These are phyloP conservation scores for Trichosporon sp. DNA, from an alignment of 1,284 basidiomycete species.

Conservation along the genomic window DNA sequence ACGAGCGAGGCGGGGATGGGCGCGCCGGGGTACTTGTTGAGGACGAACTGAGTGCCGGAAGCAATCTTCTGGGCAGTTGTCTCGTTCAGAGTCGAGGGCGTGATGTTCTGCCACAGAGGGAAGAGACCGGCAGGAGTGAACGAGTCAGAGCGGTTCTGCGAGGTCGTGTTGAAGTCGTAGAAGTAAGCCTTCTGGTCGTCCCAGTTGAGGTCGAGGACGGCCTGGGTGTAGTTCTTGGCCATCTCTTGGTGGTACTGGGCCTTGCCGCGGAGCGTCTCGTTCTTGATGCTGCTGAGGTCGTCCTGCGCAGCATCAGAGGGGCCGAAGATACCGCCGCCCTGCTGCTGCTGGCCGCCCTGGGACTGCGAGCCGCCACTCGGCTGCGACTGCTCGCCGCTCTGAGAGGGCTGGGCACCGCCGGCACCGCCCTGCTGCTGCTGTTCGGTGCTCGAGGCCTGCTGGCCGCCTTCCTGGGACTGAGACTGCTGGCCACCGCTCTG, in stretches of 20 bases:
- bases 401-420: no score
- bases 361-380: no score
- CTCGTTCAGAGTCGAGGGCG: conserved; percentile 66
- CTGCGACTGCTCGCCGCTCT: no score
- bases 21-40: conserved; percentile 80
- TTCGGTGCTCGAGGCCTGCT: not conserved
- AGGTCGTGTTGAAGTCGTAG: conserved; percentile 63
- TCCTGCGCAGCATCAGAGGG: not conserved
- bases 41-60: conserved; percentile 64
- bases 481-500: no score
- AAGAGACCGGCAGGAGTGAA: conserved; percentile 73
- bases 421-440: not conserved
- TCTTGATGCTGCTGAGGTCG: not conserved
- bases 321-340: not conserved
- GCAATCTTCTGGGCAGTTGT: conserved; percentile 64
- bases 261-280: conserved; percentile 8
- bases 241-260: conserved; percentile 56
- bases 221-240: conserved; percentile 59
- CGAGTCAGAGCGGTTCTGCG: conserved; percentile 58
- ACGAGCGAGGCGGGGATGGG: conserved; percentile 62
- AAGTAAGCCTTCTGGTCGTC: conserved; percentile 73
- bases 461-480: no score
- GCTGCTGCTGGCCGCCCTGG: not conserved
- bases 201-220: conserved; percentile 82
- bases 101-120: conserved; percentile 79